Percentiles rank a stretch among this genome's conserved stretches.
These are phyloP conservation scores for Lophiostoma macrostomum DNA, from an alignment of 495 filamentous ascomycete species.

Conservation along the genomic window DNA sequence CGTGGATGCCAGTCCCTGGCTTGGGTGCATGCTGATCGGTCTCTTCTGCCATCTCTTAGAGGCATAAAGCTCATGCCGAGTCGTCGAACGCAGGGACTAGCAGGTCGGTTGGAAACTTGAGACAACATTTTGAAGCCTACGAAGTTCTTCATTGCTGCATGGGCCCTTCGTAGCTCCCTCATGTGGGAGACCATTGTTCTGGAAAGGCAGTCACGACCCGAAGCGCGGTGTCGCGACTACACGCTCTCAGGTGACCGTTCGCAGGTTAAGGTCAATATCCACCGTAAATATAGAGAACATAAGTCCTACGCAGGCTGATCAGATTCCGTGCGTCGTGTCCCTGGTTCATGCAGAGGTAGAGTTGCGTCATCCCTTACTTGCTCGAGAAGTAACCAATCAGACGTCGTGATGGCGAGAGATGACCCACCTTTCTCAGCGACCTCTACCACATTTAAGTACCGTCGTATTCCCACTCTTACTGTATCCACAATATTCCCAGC, in stretches of 20 bases:
- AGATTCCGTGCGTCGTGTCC: neutral
- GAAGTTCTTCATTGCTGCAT: too few species aligned
- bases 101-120: too few species aligned
- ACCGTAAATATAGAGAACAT: too few species aligned
- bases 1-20: constrained; percentile 45
- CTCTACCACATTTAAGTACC: neutral
- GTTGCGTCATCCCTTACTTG: neutral
- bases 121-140: too few species aligned
- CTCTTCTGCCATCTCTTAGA: constrained; percentile 3
- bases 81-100: too few species aligned
- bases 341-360: neutral
- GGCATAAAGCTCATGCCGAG: neutral
- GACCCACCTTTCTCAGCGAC: neutral
- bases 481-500: neutral
- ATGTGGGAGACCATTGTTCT: too few species aligned
- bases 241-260: too few species aligned
- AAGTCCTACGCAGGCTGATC: constrained; percentile 11
- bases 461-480: neutral
- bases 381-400: constrained; percentile 27
- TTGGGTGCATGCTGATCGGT: neutral
- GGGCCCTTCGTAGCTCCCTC: too few species aligned
- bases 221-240: too few species aligned
- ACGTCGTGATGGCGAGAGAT: neutral
- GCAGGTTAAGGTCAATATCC: too few species aligned
- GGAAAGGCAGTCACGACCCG: too few species aligned